Percentiles rank a stretch among this genome's conserved stretches.
Conservation (phyloP, 306 rosid species). For the Quercus alba region DNA sequence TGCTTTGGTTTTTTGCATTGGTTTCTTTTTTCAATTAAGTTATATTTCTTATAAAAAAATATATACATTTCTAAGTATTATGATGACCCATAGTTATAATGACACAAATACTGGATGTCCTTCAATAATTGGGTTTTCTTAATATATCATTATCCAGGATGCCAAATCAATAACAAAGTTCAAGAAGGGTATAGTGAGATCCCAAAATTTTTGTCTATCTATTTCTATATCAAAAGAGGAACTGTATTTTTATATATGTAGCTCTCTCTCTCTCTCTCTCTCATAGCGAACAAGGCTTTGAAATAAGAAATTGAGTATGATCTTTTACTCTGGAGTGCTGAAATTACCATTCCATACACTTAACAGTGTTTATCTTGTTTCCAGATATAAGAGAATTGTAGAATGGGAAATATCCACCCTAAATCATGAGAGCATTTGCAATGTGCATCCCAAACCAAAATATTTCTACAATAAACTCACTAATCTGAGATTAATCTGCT, state of each 20-base stretch:
- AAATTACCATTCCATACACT: no score
- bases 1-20: no score
- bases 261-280: no score
- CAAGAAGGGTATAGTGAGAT: neutral
- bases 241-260: no score
- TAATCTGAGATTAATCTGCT: no score
- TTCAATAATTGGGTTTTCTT: neutral
- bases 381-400: neutral
- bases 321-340: neutral
- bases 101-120: neutral
- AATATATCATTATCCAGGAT: neutral
- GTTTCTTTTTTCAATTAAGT: no score
- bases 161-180: neutral
- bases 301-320: neutral
- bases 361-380: neutral
- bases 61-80: neutral
- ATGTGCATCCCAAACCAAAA: no score
- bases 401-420: no score
- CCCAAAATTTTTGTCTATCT: neutral
- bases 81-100: neutral
- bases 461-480: no score
- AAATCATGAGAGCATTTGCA: no score
- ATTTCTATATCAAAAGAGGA: neutral
- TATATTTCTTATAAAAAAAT: no score
- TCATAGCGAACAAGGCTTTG: no score